Evolutionary conservation across 2,329 filamentous ascomycete species (phyloP).

Genomic region (Alternaria burnsii): DNA sequence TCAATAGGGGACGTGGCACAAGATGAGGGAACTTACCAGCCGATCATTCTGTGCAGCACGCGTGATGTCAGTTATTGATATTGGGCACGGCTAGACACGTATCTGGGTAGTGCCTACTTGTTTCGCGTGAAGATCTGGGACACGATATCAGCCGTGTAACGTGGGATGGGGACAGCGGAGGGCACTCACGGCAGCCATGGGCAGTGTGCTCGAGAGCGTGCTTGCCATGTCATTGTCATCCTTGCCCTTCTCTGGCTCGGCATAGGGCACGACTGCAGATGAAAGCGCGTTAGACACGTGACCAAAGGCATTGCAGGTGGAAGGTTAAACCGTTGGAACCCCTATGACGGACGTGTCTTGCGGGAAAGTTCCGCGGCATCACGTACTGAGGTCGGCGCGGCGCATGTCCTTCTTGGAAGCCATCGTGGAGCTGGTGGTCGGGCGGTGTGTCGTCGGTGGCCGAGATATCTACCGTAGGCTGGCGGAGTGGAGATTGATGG

Average conservation of each 20-base stretch:
- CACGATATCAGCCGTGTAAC: conserved; percentile 40
- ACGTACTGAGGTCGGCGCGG: conserved; percentile 74
- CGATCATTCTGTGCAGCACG: conserved; percentile 63
- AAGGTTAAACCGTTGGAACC: conserved; percentile 4
- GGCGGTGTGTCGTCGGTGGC: conserved; percentile 23
- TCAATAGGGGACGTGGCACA: conserved; percentile 21
- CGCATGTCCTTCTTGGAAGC: conserved; percentile 79
- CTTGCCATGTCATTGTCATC: conserved; percentile 74
- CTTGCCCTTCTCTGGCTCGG: conserved; percentile 74
- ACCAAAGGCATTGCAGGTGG: conserved; percentile 12
- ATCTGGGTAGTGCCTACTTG: conserved; percentile 62
- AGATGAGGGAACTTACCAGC: conserved; percentile 60
- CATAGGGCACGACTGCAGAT: conserved; percentile 81
- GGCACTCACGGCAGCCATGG: conserved; percentile 81
- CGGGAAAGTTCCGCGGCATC: background rate
- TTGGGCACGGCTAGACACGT: conserved; percentile 12
- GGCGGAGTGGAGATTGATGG: conserved; percentile 19
- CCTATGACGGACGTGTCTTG: conserved; percentile 2
- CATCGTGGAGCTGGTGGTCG: conserved; percentile 57
- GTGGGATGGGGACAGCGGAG: conserved; percentile 14
- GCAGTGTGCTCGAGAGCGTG: conserved; percentile 78
- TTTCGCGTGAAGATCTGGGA: conserved; percentile 85
- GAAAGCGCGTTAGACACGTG: conserved; percentile 40
- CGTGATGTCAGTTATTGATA: conserved; percentile 27
- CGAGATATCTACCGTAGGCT: conserved; percentile 16